Conservation (phyloP, 164 flowering plant genomes). For the Malania oleifera region DNA sequence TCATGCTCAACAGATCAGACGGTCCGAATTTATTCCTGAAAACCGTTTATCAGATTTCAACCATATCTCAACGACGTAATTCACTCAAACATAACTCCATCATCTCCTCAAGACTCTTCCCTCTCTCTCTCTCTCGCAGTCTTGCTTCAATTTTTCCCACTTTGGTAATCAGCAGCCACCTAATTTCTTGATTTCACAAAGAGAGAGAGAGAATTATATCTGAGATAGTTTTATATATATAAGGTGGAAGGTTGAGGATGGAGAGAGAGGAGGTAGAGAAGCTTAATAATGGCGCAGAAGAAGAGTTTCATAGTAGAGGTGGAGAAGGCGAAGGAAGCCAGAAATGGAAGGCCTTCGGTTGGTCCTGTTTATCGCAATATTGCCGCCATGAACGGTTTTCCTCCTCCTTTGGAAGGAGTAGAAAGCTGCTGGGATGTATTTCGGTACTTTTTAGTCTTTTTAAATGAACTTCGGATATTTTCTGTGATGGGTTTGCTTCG, state of each 20-base stretch:
- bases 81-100: too few species aligned
- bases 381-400: neutral
- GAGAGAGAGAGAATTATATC: neutral
- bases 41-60: too few species aligned
- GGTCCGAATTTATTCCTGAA: too few species aligned
- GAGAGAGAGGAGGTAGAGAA: neutral
- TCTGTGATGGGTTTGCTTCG: too few species aligned
- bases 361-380: slow-evolving; percentile 3
- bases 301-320: slow-evolving; percentile 6
- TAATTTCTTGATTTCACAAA: neutral
- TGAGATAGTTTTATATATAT: neutral
- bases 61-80: too few species aligned
- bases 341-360: neutral
- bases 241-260: neutral
- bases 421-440: slow-evolving; percentile 6
- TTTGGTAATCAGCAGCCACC: too few species aligned
- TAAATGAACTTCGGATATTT: too few species aligned
- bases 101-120: too few species aligned
- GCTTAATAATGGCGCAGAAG: neutral
- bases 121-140: neutral
- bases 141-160: neutral
- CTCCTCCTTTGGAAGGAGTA: slow-evolving; percentile 1
- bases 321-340: slow-evolving; percentile 3
- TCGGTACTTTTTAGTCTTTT: neutral
- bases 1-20: too few species aligned